Evolutionary conservation across 345 rosid species (phyloP).

Genomic region (Salix suchowensis): DNA sequence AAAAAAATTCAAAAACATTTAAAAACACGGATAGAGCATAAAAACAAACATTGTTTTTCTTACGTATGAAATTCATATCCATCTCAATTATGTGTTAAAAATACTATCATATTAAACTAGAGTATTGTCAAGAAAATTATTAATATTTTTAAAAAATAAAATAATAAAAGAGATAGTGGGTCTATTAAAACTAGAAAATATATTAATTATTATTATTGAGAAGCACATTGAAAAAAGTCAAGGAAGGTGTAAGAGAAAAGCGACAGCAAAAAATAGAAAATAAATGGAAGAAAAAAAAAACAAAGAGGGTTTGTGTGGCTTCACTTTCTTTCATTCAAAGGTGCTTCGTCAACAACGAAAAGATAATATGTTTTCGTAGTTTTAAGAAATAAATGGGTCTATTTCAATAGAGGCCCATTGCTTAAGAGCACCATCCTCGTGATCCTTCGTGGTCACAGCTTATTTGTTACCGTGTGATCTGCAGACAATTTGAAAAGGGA

Average conservation of each 20-base stretch:
- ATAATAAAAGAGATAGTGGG: background rate
- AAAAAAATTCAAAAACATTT: too few relatives aligned
- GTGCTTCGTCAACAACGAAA: background rate
- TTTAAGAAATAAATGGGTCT: background rate
- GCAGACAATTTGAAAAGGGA: conserved; percentile 19
- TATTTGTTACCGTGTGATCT: conserved; percentile 33
- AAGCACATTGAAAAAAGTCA: background rate
- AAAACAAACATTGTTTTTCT: too few relatives aligned
- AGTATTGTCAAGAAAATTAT: too few relatives aligned
- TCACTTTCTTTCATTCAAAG: background rate
- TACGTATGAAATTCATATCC: background rate
- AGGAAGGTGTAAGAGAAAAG: background rate
- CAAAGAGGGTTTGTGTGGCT: conserved; percentile 16
- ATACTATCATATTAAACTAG: background rate
- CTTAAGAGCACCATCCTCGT: conserved; percentile 31
- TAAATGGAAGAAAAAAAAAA: conserved; percentile 5
- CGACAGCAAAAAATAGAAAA: background rate
- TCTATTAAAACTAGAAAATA: too few relatives aligned
- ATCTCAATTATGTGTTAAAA: background rate
- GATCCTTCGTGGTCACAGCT: conserved; percentile 41
- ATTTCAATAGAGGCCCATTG: background rate
- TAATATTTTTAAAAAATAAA: background rate
- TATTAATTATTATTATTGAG: background rate
- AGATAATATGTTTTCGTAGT: background rate
- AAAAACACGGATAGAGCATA: too few relatives aligned